Evolutionary conservation across 352 stramenopile genomes (phyloP), one percentile per base, ranked within the genome.

Genomic region (Pythium rishiriense): DNA sequence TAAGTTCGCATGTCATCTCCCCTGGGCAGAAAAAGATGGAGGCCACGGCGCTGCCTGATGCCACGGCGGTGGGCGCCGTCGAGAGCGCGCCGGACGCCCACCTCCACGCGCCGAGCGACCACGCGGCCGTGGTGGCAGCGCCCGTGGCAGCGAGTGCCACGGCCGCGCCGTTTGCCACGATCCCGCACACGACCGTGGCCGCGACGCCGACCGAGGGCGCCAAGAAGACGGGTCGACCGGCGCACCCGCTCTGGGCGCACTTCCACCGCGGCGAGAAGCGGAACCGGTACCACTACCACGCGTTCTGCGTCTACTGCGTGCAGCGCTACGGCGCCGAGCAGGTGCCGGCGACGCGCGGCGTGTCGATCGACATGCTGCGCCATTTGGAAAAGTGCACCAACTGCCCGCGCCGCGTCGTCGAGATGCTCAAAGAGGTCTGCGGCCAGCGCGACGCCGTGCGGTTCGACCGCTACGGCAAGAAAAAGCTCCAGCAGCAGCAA

Each of bases 211-310:
- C 15, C 21, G 49, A 56, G 26, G 7, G 21, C 0, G 37, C 58
- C n/a, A 90, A 91, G 70, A 83, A 83, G 57, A 93, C 82, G 1
- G 86, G 86, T 28, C 73, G 86, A 0, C 86, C 86, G 8, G 70
- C 80, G 55, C 84, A 94, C 56, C 86, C 86, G 58, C 72, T 92
- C 0, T 93, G 86, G 86, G 76, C 76, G 25, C 83, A 93, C 56
- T 94, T 93, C 70, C 79, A 93, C 57, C 86, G 86, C 43, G 86
- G 86, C 31, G 84, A 90, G 68, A 94, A 94, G 74, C 82, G 83
- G 22, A 94, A 94, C 46, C 79, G 83, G 22, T 92, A 91, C 65
- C 86, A 94, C 48, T 92, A 94, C 70, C 86, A 93, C 55, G 81
- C 86, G 31, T 94, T 87, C 59, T 94, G 86, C 61, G 72, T 81